A percentile compares a stretch with the other conserved stretches of the same genome.
phyloP scores from a whole-genome alignment of 2,329 filamentous ascomycete species.

The Davidsoniella virescens region DNA sequence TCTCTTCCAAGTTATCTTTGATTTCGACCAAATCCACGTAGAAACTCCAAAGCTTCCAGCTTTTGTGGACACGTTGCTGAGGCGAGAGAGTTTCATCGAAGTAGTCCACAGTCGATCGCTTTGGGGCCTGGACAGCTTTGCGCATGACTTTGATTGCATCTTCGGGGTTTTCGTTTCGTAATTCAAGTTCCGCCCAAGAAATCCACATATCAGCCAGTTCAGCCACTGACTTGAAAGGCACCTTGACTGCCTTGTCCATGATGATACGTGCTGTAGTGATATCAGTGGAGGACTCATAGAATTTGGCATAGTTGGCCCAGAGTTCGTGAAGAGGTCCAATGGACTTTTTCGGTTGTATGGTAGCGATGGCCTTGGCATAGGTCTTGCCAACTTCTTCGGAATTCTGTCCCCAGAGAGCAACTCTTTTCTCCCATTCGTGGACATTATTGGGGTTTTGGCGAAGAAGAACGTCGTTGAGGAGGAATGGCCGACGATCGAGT shows the following conservation, averaged over 20 bases:
- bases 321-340: constrained; percentile 85
- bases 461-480: constrained; percentile 88
- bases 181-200: constrained; percentile 96
- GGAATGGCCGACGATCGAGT: constrained; percentile 90
- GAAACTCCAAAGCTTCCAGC: constrained; percentile 99
- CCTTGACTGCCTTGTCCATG: constrained; percentile 94
- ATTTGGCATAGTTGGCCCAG: constrained; percentile 93
- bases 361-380: constrained; percentile 84
- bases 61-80: constrained; percentile 95
- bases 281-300: constrained; percentile 83
- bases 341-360: constrained; percentile 87
- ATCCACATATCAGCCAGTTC: constrained; percentile 98
- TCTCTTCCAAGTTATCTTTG: constrained; percentile 79
- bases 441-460: constrained; percentile 96
- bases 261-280: constrained; percentile 75
- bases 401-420: constrained; percentile 92
- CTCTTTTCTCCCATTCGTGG: constrained; percentile 89
- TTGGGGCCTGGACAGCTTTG: constrained; percentile 92
- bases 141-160: constrained; percentile 91
- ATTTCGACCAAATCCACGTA: constrained; percentile 97
- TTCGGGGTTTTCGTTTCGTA: constrained; percentile 91
- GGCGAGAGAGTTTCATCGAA: constrained; percentile 90
- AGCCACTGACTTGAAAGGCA: constrained; percentile 93
- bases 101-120: constrained; percentile 95
- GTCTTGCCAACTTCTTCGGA: constrained; percentile 81